phyloP scores from a whole-genome alignment of 2,329 filamentous ascomycete genomes.

The Fusarium sp. region DNA sequence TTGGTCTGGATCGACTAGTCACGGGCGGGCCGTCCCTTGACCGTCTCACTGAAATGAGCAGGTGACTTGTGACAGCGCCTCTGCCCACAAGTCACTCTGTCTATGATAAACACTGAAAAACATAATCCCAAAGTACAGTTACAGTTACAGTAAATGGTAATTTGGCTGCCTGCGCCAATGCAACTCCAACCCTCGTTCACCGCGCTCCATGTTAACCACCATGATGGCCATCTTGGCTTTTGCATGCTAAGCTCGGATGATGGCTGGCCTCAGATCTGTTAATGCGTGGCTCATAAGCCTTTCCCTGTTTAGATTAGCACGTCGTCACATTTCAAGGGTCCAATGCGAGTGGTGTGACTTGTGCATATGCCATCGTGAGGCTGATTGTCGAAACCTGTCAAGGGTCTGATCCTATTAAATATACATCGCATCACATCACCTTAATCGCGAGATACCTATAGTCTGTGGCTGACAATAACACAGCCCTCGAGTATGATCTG shows the following conservation, averaged over 20 bases:
- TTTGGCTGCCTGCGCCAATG: constrained; percentile 23
- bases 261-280: constrained; percentile 42
- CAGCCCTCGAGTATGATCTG: background rate
- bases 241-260: constrained; percentile 28
- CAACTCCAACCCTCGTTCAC: constrained; percentile 21
- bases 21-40: constrained; percentile 44
- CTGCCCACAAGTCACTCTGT: background rate
- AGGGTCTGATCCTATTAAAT: constrained; percentile 16
- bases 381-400: constrained; percentile 31
- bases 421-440: constrained; percentile 1
- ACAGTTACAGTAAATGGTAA: no score
- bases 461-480: background rate
- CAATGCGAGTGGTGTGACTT: constrained; percentile 40
- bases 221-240: constrained; percentile 7
- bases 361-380: constrained; percentile 42
- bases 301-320: constrained; percentile 39
- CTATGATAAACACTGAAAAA: background rate
- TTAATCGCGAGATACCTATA: background rate
- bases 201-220: constrained; percentile 18
- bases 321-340: constrained; percentile 27
- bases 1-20: constrained; percentile 30
- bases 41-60: constrained; percentile 33
- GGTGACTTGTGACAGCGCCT: constrained; percentile 27
- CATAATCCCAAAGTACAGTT: background rate
- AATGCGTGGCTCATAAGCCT: constrained; percentile 38